phyloP scores from a whole-genome alignment of 768 basidiomycete species.

The Termitomyces eurrhizus region DNA sequence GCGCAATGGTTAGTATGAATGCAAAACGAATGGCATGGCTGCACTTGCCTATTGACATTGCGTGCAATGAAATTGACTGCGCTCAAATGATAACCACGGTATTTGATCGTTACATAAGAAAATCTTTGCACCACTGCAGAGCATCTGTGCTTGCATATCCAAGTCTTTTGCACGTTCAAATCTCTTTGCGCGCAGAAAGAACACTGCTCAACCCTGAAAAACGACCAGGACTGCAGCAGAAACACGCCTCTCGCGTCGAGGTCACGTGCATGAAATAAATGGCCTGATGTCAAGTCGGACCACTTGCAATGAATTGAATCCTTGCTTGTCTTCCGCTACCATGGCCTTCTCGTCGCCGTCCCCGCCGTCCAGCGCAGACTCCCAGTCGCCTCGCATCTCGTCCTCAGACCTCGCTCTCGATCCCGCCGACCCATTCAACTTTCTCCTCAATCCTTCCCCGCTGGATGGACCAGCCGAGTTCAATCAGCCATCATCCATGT shows the following conservation, averaged over 20 bases:
- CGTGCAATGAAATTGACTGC: background rate
- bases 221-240: background rate
- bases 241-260: background rate
- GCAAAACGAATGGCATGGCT: too few species aligned
- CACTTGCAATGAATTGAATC: constrained; percentile 3
- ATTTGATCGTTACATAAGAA: constrained; percentile 9
- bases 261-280: constrained; percentile 20
- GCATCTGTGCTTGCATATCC: background rate
- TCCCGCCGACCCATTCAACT: constrained; percentile 54
- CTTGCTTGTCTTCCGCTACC: background rate
- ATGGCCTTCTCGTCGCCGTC: constrained; percentile 16
- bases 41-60: constrained; percentile 11
- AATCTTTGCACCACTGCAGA: background rate
- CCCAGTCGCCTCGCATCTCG: constrained; percentile 21
- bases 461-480: constrained; percentile 22
- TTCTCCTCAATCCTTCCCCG: constrained; percentile 39
- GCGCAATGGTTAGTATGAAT: background rate
- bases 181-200: background rate
- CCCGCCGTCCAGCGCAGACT: constrained; percentile 16
- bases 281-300: constrained; percentile 18
- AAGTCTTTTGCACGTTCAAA: background rate
- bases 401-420: constrained; percentile 47
- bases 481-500: constrained; percentile 41
- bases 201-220: background rate
- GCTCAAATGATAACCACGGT: background rate